These are phyloP conservation scores for Nakazawaea ernobii DNA, from an alignment of 805 yeast genomes.

Conservation along the genomic window DNA sequence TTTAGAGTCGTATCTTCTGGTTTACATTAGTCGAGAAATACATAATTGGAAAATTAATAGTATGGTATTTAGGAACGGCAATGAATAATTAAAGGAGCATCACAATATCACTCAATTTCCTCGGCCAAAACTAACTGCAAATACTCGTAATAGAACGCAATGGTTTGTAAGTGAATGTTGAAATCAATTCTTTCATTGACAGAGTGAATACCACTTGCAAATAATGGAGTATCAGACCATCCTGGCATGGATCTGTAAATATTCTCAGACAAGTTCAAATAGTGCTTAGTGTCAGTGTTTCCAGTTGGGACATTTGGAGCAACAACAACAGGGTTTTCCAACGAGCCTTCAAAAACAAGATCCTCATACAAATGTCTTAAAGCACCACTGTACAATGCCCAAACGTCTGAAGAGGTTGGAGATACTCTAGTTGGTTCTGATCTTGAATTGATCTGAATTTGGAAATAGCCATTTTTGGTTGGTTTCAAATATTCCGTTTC, in stretches of 20 bases:
- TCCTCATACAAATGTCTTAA: slow-evolving; percentile 52
- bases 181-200: slow-evolving; percentile 52
- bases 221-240: slow-evolving; percentile 14
- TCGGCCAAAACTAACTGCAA: slow-evolving; percentile 21
- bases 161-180: slow-evolving; percentile 47
- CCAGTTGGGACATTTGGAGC: slow-evolving; percentile 51
- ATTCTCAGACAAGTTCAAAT: slow-evolving; percentile 49
- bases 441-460: slow-evolving; percentile 12
- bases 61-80: no score
- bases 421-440: slow-evolving; percentile 36
- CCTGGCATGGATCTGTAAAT: slow-evolving; percentile 55
- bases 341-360: slow-evolving; percentile 28
- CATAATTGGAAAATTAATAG: no score
- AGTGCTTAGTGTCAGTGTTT: slow-evolving; percentile 57
- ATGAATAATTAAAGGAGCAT: no score
- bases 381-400: slow-evolving; percentile 43
- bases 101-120: background rate
- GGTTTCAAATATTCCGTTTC: slow-evolving; percentile 18
- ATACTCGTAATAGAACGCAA: slow-evolving; percentile 50
- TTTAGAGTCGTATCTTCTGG: no score
- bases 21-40: no score
- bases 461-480: slow-evolving; percentile 20
- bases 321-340: slow-evolving; percentile 20
- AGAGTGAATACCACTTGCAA: slow-evolving; percentile 43
- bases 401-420: slow-evolving; percentile 28